Conservation (phyloP, 495 filamentous ascomycete genomes). For the Xylaria acuta region DNA sequence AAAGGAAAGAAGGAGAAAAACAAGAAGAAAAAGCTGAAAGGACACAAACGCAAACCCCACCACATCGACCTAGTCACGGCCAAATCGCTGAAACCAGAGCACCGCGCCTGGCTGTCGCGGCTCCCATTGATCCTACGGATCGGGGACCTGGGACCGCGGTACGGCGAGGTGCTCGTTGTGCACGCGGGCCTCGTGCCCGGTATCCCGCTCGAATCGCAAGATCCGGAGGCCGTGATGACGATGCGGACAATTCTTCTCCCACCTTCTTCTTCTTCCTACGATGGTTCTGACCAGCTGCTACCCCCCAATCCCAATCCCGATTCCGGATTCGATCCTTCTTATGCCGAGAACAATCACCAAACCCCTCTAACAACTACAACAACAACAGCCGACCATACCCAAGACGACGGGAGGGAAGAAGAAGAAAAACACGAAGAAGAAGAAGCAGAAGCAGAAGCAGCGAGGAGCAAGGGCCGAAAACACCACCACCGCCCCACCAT, state of each 20-base stretch:
- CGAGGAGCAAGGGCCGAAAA: not conserved
- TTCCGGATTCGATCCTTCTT: not conserved
- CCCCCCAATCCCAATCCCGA: not conserved
- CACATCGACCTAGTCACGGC: slow-evolving; percentile 42
- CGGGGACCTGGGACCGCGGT: slow-evolving; percentile 59
- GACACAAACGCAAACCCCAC: slow-evolving; percentile 34
- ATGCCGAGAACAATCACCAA: not conserved
- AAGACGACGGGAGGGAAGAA: not conserved
- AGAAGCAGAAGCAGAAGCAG: slow-evolving; percentile 5
- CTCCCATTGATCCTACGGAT: slow-evolving; percentile 79
- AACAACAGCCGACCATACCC: not conserved
- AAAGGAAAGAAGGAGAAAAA: slow-evolving; percentile 25
- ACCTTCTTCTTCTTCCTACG: not conserved
- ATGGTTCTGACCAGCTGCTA: not conserved
- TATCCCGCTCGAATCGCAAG: slow-evolving; percentile 72
- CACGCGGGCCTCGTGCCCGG: slow-evolving; percentile 86
- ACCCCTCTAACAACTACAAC: not conserved
- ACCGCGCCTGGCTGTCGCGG: slow-evolving; percentile 70
- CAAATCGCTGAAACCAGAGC: slow-evolving; percentile 49
- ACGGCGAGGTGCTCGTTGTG: slow-evolving; percentile 70
- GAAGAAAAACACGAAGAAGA: not conserved
- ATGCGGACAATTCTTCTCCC: slow-evolving; percentile 74
- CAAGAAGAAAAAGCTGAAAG: slow-evolving; percentile 14
- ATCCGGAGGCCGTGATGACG: slow-evolving; percentile 84
- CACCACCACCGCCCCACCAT: slow-evolving; percentile 6